Evolutionary conservation across 495 filamentous ascomycete genomes (phyloP).

Genomic region (Pyrenula massariospora): DNA sequence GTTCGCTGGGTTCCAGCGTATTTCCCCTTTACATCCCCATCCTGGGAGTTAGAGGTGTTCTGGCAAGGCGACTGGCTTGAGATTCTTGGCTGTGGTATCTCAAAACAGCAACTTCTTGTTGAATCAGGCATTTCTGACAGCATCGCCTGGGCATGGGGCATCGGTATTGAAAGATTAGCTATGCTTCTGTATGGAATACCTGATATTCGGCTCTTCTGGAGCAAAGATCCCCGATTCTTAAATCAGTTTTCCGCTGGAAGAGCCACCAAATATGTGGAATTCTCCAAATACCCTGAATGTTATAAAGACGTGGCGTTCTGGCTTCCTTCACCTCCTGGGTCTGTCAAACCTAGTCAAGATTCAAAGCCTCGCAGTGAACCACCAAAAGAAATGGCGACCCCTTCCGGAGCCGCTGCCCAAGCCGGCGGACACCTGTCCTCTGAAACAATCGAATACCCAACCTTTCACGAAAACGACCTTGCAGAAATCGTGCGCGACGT

Average conservation of each 20-base stretch:
- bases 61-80: constrained; percentile 95
- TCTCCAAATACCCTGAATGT: constrained; percentile 80
- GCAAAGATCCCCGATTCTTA: constrained; percentile 67
- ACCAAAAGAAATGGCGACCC: constrained; percentile 3
- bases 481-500: constrained; percentile 85
- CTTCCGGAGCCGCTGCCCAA: constrained; percentile 28
- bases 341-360: background rate
- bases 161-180: constrained; percentile 85
- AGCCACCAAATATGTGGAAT: constrained; percentile 64
- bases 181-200: constrained; percentile 95
- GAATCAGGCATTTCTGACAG: constrained; percentile 65
- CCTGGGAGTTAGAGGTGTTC: constrained; percentile 92
- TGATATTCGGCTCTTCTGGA: constrained; percentile 98
- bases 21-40: constrained; percentile 88
- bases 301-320: constrained; percentile 93
- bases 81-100: constrained; percentile 85
- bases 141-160: constrained; percentile 90
- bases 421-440: constrained; percentile 32
- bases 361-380: background rate
- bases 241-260: constrained; percentile 62
- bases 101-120: constrained; percentile 64
- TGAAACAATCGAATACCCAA: constrained; percentile 15
- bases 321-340: constrained; percentile 42
- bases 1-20: constrained; percentile 95
- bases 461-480: constrained; percentile 88